Evolutionary conservation across 2,329 filamentous ascomycete species (phyloP).

Genomic region (Cordyceps cateniannulata): DNA sequence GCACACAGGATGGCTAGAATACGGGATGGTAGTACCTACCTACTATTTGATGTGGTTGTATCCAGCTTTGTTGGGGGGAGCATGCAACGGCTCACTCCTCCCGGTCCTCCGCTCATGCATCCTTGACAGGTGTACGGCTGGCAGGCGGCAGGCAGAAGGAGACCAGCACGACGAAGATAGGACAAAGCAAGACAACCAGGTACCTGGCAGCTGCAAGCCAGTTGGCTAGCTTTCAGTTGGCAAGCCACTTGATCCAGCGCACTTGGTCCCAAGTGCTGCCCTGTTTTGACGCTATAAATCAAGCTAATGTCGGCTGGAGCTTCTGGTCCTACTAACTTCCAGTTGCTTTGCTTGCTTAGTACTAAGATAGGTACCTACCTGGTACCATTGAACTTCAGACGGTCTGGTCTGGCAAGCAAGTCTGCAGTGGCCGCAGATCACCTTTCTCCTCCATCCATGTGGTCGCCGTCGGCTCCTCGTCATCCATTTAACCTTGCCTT

Average conservation of each 20-base stretch:
- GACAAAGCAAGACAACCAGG: no score
- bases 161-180: neutral
- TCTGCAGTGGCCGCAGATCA: no score
- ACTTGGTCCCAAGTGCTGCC: neutral
- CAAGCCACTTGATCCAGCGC: neutral
- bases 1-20: neutral
- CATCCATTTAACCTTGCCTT: no score
- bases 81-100: no score
- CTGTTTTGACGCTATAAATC: conserved; percentile 1
- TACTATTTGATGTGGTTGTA: neutral
- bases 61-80: neutral
- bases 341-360: no score
- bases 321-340: neutral
- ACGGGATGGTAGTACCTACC: no score
- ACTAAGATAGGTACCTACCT: neutral
- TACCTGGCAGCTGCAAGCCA: no score
- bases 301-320: neutral
- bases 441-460: no score
- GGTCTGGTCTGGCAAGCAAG: no score
- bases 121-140: neutral
- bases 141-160: neutral
- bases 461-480: no score
- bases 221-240: neutral
- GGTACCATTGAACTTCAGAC: neutral
- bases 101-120: no score